These are phyloP conservation scores for Colletotrichum somersetense DNA, from an alignment of 2,329 filamentous ascomycete species.

Conservation along the genomic window DNA sequence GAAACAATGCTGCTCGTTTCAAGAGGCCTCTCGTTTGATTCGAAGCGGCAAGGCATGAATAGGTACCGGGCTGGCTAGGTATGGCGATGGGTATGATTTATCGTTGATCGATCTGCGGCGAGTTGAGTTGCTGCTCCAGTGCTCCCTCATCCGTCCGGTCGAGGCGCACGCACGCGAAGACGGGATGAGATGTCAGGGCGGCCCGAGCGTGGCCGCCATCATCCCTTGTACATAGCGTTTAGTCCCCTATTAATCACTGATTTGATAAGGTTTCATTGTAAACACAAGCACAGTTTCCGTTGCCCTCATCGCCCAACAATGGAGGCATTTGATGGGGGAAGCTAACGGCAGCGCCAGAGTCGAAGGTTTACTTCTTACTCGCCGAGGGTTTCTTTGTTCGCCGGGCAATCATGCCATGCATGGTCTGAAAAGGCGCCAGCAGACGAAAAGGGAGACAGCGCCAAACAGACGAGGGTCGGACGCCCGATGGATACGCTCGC, in stretches of 20 bases:
- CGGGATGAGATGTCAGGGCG: conserved; percentile 28
- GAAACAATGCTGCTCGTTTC: neutral
- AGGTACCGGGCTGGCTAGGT: neutral
- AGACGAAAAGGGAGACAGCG: neutral
- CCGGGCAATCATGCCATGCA: neutral
- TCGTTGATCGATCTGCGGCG: conserved; percentile 13
- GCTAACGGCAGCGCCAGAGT: neutral
- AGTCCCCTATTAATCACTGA: neutral
- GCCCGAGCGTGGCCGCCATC: conserved; percentile 29
- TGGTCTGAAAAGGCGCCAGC: neutral
- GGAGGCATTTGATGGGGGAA: neutral
- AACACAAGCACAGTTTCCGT: neutral
- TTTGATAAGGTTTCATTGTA: neutral
- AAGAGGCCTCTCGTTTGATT: conserved; percentile 1
- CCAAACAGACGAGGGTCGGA: neutral
- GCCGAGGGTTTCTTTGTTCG: neutral
- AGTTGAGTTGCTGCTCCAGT: neutral
- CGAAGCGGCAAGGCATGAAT: neutral
- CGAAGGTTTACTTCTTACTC: neutral
- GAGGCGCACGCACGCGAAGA: neutral
- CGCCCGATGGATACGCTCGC: neutral
- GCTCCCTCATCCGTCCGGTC: neutral
- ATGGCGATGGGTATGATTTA: neutral
- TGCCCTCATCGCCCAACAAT: neutral
- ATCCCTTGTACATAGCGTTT: conserved; percentile 9